Base-by-base conservation (phyloP, 306 rosid species). In the Trifolium pratense region DNA sequence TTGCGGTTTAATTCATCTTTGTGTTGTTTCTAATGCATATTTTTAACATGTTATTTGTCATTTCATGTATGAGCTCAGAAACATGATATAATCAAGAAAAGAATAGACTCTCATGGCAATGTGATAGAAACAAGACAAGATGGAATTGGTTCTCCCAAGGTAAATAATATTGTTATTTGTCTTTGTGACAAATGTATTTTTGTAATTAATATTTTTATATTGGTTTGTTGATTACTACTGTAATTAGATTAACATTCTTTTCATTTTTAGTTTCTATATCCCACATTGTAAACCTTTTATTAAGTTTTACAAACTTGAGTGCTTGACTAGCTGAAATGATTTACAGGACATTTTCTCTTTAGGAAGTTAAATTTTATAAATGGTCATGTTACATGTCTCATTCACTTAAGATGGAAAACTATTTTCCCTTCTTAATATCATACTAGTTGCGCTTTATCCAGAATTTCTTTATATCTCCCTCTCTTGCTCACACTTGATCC, bases 101-200 rank as follows among this genome's bases (percentile, higher is more conserved):
- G 99, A 71, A 57, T 95, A 83, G 97, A 95, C 63, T 67, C 91
- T 58, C 88, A 88, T 70, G 99, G 99, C 62, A 87, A 91, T 79
- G 99, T 85, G 52, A 95, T 95, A 73, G 99, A 90, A 85, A 67
- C 89, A 74, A 87, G 89, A 83, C 97, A 85, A 36, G 99, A 92
- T 7, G 97, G 90, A 66, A 95, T 95, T 67, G 99, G 99, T 78
- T 79, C 92, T 32, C 96, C 97, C 71, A 90, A 90, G 93, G 99
- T 91, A 80, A 45, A 76, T 70, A 48, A 36, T 26, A 4, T 37
- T 39, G 29, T 73, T 68, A 5, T 42, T 42, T 42, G 10, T 15
- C 52, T 49, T 77, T 72, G 42, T 40, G 11, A 29, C 23, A 17
- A 48, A 40, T 20, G 16, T 61, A n/a, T 43, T 40, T 72, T 72